Evolutionary conservation across 345 rosid species (phyloP), one percentile per base, ranked within the genome.

Genomic region (Acer saccharum): DNA sequence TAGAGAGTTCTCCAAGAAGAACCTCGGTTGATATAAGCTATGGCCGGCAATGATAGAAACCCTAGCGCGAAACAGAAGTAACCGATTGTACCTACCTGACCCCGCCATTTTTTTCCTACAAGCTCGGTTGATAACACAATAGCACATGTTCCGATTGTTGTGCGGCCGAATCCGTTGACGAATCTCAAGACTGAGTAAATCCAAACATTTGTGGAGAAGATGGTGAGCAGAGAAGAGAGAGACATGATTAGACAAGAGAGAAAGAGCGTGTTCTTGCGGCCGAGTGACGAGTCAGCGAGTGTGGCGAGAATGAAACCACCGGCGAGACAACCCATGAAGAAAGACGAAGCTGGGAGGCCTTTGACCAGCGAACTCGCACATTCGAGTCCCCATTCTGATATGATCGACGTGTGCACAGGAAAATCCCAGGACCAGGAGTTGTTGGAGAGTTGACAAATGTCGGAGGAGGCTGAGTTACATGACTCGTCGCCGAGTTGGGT

Each of bases 291-390:
- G 73, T 91, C 96, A 2, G 87, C 94, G 0, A 91, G 78, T 0
- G 90, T 77, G 14, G 92, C 81, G 0, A 90, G 76, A 62, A 84
- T 29, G 54, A 90, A 20, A 11, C 93, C 93, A 1, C 96, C 93
- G 13, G 84, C 44, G 3, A 91, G 64, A 81, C 90, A 90, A 1
- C 96, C 93, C 58, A 81, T 46, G 84, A 87, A 88, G 86, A 88
- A 91, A 3, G 90, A 84, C 2, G 92, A 86, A 6, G 92, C 87
- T 0, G 96, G 96, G 2, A 91, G 81, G 68, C 89, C 92, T 16
- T 60, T 86, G 75, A 88, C 35, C 69, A 86, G 25, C 1, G 90
- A 81, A 43, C 79, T 83, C 1, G 90, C 76, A 14, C 93, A 86
- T 63, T 88, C 83, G 8, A 91, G 90, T 1, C 64, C 58, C 90